These are phyloP conservation scores for Salix purpurea DNA, from an alignment of 345 rosid species.

Conservation along the genomic window DNA sequence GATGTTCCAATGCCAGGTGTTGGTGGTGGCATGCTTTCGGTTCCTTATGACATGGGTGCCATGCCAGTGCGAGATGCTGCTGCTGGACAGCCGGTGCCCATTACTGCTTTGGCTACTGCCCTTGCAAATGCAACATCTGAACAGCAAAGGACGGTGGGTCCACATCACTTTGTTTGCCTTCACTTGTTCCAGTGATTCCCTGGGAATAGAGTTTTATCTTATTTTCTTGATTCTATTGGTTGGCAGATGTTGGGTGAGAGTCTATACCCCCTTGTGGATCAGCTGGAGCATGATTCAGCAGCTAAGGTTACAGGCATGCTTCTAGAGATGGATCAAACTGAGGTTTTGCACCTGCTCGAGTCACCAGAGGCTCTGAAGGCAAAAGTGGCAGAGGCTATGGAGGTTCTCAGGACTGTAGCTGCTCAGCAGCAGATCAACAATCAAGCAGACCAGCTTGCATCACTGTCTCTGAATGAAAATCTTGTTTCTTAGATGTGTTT, in stretches of 20 bases:
- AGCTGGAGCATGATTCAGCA: slow-evolving; percentile 25
- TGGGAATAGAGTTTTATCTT: not conserved
- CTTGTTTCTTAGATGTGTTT: slow-evolving; percentile 8
- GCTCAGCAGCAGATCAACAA: slow-evolving; percentile 22
- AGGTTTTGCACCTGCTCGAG: slow-evolving; percentile 29
- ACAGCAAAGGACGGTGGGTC: slow-evolving; percentile 24
- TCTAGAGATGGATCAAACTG: slow-evolving; percentile 35
- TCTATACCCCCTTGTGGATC: slow-evolving; percentile 27
- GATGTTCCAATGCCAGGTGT: slow-evolving; percentile 24
- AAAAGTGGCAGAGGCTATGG: slow-evolving; percentile 33
- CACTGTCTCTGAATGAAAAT: slow-evolving; percentile 17
- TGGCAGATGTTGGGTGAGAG: slow-evolving; percentile 27
- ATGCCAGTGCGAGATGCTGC: slow-evolving; percentile 14
- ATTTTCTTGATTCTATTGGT: not conserved
- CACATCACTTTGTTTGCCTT: not conserved
- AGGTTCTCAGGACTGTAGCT: slow-evolving; percentile 26
- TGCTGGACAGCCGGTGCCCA: slow-evolving; percentile 17
- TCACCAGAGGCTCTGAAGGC: slow-evolving; percentile 29
- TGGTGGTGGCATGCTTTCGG: slow-evolving; percentile 24
- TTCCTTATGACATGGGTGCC: slow-evolving; percentile 27
- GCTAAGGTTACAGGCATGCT: slow-evolving; percentile 37
- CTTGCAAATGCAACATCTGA: slow-evolving; percentile 26
- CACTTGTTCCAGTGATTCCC: not conserved
- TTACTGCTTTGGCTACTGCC: slow-evolving; percentile 22
- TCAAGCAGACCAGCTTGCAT: slow-evolving; percentile 20